phyloP scores from a whole-genome alignment of 331 rosid species.

The Spiraea crenata region DNA sequence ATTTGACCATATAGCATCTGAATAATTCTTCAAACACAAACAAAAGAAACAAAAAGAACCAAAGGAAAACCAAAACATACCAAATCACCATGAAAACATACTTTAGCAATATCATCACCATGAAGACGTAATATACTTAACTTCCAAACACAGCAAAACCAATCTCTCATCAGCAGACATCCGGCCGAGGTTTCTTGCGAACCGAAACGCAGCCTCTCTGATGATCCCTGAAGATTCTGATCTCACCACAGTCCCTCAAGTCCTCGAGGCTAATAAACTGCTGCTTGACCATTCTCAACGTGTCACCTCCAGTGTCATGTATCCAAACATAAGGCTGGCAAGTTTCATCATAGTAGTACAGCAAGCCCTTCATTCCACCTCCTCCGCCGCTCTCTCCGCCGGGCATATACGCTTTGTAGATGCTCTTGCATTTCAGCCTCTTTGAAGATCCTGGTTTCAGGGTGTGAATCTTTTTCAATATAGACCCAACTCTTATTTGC shows the following conservation, averaged over 20 bases:
- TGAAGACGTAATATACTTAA: conserved; percentile 11
- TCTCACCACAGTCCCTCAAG: conserved; percentile 48
- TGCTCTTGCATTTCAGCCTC: conserved; percentile 78
- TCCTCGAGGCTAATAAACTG: conserved; percentile 60
- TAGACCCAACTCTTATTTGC: conserved; percentile 93
- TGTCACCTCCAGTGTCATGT: conserved; percentile 64
- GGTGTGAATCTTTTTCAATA: conserved; percentile 70
- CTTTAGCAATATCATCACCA: background rate
- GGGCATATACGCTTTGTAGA: conserved; percentile 84
- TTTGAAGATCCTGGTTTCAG: conserved; percentile 86
- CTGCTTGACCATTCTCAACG: conserved; percentile 61
- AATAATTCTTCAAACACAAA: background rate
- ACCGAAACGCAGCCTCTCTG: conserved; percentile 53
- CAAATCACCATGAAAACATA: background rate
- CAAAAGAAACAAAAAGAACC: background rate
- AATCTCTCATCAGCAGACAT: conserved; percentile 41
- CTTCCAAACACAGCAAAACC: conserved; percentile 21
- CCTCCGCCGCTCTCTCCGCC: conserved; percentile 24
- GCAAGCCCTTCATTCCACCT: conserved; percentile 66
- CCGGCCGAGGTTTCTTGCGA: conserved; percentile 52
- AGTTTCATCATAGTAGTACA: conserved; percentile 81
- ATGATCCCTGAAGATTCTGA: conserved; percentile 57
- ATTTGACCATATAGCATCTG: conserved; percentile 6
- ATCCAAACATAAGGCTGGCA: conserved; percentile 92
- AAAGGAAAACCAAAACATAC: background rate